phyloP scores from a whole-genome alignment of 495 filamentous ascomycete species.

The Podospora tetraspora region DNA sequence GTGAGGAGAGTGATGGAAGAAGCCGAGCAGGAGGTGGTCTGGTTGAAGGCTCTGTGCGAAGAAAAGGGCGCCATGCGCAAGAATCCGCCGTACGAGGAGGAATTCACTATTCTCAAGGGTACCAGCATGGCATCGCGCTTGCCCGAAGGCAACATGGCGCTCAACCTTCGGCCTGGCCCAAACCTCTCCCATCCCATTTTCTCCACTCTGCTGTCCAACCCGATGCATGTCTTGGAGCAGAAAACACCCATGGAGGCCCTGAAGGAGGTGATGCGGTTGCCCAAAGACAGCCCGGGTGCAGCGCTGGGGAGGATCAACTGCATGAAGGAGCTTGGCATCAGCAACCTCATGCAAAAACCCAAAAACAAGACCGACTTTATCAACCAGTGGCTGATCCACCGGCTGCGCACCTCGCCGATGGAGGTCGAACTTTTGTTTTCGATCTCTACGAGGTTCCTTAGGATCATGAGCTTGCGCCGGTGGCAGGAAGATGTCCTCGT shows the following conservation, averaged over 20 bases:
- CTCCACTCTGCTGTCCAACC: constrained; percentile 32
- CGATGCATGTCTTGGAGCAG: constrained; percentile 26
- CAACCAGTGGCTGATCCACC: constrained; percentile 45
- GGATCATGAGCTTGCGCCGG: constrained; percentile 34
- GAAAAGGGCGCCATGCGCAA: constrained; percentile 30
- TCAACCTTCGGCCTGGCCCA: not conserved
- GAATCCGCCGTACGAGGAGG: constrained; percentile 28
- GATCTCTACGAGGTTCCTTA: constrained; percentile 30
- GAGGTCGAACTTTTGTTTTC: constrained; percentile 40
- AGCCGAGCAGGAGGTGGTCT: constrained; percentile 12
- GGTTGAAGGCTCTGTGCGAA: constrained; percentile 23
- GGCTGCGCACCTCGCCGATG: constrained; percentile 39
- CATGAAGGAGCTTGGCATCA: constrained; percentile 34
- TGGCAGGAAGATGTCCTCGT: constrained; percentile 46
- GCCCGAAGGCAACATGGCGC: constrained; percentile 24
- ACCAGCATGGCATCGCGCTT: constrained; percentile 3
- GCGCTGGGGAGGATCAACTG: constrained; percentile 20
- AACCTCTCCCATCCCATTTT: constrained; percentile 26
- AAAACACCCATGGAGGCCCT: constrained; percentile 21
- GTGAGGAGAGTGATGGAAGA: constrained; percentile 19
- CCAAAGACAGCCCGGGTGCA: constrained; percentile 21
- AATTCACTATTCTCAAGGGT: constrained; percentile 22
- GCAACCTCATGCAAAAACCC: constrained; percentile 26
- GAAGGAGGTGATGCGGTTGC: constrained; percentile 17
- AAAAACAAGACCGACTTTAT: constrained; percentile 38